These are phyloP conservation scores for Picochlorum sp. DNA, from an alignment of 139 green algal species.

Conservation along the genomic window DNA sequence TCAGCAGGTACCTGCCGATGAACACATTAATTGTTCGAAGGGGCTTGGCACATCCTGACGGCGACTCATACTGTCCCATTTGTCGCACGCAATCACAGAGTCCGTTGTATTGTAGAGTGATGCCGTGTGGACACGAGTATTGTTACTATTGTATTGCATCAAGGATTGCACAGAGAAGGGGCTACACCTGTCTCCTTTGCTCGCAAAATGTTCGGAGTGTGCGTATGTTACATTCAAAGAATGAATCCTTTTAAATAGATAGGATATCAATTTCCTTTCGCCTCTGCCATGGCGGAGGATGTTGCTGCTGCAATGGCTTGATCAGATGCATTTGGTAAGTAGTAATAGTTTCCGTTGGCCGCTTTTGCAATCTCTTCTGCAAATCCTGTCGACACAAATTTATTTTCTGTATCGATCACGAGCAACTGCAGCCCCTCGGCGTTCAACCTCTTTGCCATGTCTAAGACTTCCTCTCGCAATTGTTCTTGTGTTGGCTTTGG, in stretches of 20 bases:
- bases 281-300: slow-evolving; percentile 66
- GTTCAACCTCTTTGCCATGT: slow-evolving; percentile 80
- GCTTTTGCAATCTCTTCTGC: slow-evolving; percentile 93
- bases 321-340: slow-evolving; percentile 90
- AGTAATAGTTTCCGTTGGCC: slow-evolving; percentile 70
- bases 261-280: slow-evolving; percentile 20
- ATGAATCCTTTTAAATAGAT: no score
- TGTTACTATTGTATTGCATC: slow-evolving; percentile 2
- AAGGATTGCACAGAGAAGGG: not conserved
- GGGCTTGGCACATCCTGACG: no score
- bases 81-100: not conserved
- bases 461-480: slow-evolving; percentile 68
- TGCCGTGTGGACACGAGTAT: not conserved
- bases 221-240: no score
- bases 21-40: no score
- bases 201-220: no score
- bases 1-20: slow-evolving; percentile 28
- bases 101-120: not conserved
- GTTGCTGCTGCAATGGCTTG: slow-evolving; percentile 80
- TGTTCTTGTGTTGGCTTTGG: slow-evolving; percentile 51
- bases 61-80: no score
- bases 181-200: not conserved
- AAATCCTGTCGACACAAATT: slow-evolving; percentile 99
- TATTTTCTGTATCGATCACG: slow-evolving; percentile 92
- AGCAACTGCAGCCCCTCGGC: slow-evolving; percentile 76